A percentile compares a stretch with the other conserved stretches of the same genome.
These are phyloP conservation scores for Juncus effusus DNA, from an alignment of 176 grass and related monocot genomes.

Conservation along the genomic window DNA sequence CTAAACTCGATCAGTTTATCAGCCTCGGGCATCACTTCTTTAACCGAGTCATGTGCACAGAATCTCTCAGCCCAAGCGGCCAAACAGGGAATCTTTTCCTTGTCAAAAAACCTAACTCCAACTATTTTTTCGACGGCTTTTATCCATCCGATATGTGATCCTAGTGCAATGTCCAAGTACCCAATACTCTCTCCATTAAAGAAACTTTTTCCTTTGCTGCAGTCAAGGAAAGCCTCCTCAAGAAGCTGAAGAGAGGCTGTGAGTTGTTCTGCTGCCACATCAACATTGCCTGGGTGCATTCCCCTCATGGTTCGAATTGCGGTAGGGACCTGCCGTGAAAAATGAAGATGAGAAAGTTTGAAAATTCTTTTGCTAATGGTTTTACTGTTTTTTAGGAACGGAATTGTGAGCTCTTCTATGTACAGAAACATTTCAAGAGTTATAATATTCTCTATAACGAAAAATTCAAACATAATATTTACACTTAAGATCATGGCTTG, in stretches of 20 bases:
- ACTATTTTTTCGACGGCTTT: conserved; percentile 20
- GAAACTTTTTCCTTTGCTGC: conserved; percentile 25
- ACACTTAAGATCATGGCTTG: too few relatives aligned
- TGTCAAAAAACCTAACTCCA: conserved; percentile 33
- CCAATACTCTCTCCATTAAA: conserved; percentile 60
- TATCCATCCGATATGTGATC: conserved; percentile 31
- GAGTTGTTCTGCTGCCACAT: neutral
- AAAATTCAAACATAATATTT: too few relatives aligned
- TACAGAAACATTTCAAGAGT: too few relatives aligned
- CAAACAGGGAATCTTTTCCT: conserved; percentile 33
- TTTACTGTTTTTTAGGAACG: too few relatives aligned
- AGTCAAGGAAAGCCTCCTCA: conserved; percentile 31
- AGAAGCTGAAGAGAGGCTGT: conserved; percentile 34
- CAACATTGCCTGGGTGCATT: conserved; percentile 21
- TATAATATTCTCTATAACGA: too few relatives aligned
- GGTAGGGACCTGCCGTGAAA: too few relatives aligned
- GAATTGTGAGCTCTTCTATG: too few relatives aligned
- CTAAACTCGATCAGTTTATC: conserved; percentile 34
- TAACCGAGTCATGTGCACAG: conserved; percentile 27
- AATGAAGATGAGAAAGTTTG: too few relatives aligned
- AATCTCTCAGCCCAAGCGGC: conserved; percentile 49
- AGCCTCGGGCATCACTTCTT: conserved; percentile 38
- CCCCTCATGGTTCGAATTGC: conserved; percentile 26
- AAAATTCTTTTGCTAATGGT: too few relatives aligned
- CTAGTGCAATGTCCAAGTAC: conserved; percentile 45